Conservation (phyloP, 1,284 basidiomycete species). For the Pseudozyma thailandica region DNA sequence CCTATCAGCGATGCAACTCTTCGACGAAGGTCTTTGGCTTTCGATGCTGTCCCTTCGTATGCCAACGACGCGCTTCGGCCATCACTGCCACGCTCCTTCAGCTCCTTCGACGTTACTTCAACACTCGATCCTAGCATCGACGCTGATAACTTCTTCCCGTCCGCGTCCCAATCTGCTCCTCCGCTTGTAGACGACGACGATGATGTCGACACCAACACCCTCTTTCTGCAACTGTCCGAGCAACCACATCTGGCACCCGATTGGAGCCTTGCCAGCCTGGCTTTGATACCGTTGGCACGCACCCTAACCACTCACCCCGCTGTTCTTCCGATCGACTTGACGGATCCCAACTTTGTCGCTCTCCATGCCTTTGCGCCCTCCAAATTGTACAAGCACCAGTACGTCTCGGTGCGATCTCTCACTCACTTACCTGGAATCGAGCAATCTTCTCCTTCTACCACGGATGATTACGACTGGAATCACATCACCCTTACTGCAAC, state of each 20-base stretch:
- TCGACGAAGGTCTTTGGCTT: constrained; percentile 23
- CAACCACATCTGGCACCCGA: constrained; percentile 10
- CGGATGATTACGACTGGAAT: constrained; percentile 14
- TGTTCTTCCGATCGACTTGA: constrained; percentile 1
- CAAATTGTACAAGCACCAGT: constrained; percentile 40
- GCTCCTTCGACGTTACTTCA: constrained; percentile 17
- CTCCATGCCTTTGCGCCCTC: constrained; percentile 40
- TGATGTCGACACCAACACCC: constrained; percentile 31
- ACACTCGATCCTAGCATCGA: not conserved
- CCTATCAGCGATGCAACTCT: constrained; percentile 37
- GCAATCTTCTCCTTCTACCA: not conserved
- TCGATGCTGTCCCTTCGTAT: constrained; percentile 13
- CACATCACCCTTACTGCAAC: constrained; percentile 27
- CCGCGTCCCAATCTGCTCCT: not conserved
- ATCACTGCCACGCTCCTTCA: constrained; percentile 20
- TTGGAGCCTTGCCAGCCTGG: constrained; percentile 26
- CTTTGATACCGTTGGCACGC: constrained; percentile 21
- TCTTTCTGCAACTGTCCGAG: constrained; percentile 31
- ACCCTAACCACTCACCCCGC: constrained; percentile 8
- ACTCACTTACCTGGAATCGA: not conserved
- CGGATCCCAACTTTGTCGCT: constrained; percentile 21
- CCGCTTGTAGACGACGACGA: constrained; percentile 30
- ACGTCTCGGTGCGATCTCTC: constrained; percentile 33
- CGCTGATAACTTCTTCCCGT: not conserved
- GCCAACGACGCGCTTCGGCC: constrained; percentile 6